Conservation (phyloP, 2,329 filamentous ascomycete genomes). For the Epichloe coenophiala region DNA sequence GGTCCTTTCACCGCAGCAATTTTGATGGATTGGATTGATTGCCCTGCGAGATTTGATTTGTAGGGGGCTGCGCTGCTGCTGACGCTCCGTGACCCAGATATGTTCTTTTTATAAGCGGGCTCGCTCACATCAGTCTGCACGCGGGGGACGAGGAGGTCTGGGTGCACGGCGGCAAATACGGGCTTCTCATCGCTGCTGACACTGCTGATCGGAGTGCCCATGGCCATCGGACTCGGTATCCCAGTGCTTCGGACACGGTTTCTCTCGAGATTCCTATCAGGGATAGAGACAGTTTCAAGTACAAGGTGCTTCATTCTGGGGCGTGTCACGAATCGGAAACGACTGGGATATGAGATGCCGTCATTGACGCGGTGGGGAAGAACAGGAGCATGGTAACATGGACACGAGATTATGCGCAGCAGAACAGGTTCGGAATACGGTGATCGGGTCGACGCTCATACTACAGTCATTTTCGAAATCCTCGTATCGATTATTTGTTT, state of each 20-base stretch:
- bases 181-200: constrained; percentile 28
- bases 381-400: not conserved
- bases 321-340: constrained; percentile 1
- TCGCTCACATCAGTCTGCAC: constrained; percentile 27
- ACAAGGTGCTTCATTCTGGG: constrained; percentile 5
- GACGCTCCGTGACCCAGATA: constrained; percentile 11
- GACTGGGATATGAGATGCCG: not conserved
- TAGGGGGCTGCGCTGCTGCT: not conserved
- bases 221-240: constrained; percentile 29
- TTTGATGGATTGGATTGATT: not conserved
- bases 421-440: not conserved
- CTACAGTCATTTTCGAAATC: not conserved
- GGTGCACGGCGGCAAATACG: constrained; percentile 25
- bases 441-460: too few relatives aligned
- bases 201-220: constrained; percentile 23
- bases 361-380: not conserved
- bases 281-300: constrained; percentile 1
- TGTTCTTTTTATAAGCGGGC: constrained; percentile 24
- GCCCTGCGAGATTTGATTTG: too few relatives aligned
- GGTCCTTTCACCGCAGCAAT: constrained; percentile 2
- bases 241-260: constrained; percentile 22
- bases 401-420: too few relatives aligned
- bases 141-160: constrained; percentile 21
- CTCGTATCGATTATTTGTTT: too few relatives aligned
- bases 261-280: constrained; percentile 12